phyloP scores from a whole-genome alignment of 176 grass and related monocot genomes.

The Calamus simplicifolius region DNA sequence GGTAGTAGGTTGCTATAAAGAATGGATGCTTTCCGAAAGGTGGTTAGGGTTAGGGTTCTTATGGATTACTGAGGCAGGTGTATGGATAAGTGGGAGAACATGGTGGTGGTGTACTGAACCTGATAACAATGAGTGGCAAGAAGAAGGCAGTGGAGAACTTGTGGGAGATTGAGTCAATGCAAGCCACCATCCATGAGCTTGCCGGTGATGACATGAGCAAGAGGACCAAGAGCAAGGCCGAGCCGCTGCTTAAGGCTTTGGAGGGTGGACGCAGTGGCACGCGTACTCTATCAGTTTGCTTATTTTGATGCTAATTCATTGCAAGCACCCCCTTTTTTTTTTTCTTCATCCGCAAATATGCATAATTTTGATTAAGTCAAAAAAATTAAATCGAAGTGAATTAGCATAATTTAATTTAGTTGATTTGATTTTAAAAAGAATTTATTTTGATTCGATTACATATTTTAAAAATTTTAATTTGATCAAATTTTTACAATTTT shows the following conservation, averaged over 20 bases:
- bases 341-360: not conserved
- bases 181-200: slow-evolving; percentile 41
- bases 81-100: slow-evolving; percentile 62
- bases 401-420: too few species aligned
- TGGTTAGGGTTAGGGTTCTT: slow-evolving; percentile 57
- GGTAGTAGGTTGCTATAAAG: slow-evolving; percentile 76
- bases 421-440: too few species aligned
- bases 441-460: too few species aligned
- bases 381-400: too few species aligned
- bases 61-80: slow-evolving; percentile 28
- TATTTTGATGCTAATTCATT: not conserved
- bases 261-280: slow-evolving; percentile 9
- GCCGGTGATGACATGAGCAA: slow-evolving; percentile 33
- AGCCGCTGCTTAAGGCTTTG: slow-evolving; percentile 44
- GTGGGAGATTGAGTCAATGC: slow-evolving; percentile 33
- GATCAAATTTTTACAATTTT: too few species aligned
- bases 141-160: slow-evolving; percentile 38
- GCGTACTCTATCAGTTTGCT: not conserved
- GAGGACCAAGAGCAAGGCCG: slow-evolving; percentile 66
- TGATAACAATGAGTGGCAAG: slow-evolving; percentile 60
- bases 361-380: too few species aligned
- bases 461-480: too few species aligned
- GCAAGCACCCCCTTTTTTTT: not conserved
- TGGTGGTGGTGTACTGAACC: slow-evolving; percentile 51
- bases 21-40: slow-evolving; percentile 46